Base-by-base conservation (phyloP, 225 moss, liverwort and hornwort species). In the Marchantia paleacea region DNA sequence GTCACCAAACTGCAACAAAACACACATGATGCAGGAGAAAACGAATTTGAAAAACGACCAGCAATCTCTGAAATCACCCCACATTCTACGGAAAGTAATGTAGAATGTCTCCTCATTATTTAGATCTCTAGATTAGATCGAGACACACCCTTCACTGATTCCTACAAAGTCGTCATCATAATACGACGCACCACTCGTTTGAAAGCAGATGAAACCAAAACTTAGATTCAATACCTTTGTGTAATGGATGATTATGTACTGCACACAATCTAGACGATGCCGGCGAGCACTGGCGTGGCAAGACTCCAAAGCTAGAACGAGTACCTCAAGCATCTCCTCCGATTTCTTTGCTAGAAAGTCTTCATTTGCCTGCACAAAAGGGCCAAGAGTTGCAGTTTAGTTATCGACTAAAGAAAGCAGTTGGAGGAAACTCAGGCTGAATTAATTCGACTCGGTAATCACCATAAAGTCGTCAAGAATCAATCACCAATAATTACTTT, bases 271-370 rank as follows among this genome's bases (percentile, higher is more conserved):
- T 16, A 95, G 92, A 52, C 99, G 99, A 87, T 99, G 99, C 76
- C 95, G 87, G 76, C 89, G 89, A 29, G 94, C 99, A 84, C 93
- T 95, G 30, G 95, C 85, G 84, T 95, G 99, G 78, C 94, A 95
- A 82, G 72, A 91, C 62, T 92, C 88, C 88, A 99, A 71, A 16
- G 92, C 87, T 75, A 84, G 82, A 73, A 95, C 52, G 55, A 95
- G 83, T 16, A 87, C 79, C 85, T 92, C 93, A 67, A 99, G 87
- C 70, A 99, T 86, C 78, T 92, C 89, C 73, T 95, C 99, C 8
- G 90, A 84, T 90, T 87, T 94, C 55, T 84, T 91, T 63, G 87
- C 84, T 73, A 99, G 90, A 49, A 94, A 95, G 58, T 88, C 87
- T 83, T 80, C 87, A 80, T 99, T 94, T 80, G 86, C 91, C 92